Percentiles rank a stretch among this genome's conserved stretches.
Evolutionary conservation across 2,329 filamentous ascomycete genomes (phyloP).

Genomic region (Alternaria atra): DNA sequence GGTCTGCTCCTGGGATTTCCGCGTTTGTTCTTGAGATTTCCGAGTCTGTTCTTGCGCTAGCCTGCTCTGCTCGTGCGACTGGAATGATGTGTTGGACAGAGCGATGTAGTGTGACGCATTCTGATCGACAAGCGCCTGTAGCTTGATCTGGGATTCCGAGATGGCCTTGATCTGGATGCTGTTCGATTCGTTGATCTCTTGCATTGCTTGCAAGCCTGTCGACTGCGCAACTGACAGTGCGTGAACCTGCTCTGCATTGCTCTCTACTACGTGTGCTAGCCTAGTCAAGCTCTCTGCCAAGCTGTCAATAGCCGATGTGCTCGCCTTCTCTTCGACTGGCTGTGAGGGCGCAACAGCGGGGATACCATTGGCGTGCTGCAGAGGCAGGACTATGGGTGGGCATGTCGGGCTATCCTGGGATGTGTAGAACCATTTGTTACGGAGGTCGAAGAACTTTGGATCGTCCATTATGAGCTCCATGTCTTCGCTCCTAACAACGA

Average conservation of each 20-base stretch:
- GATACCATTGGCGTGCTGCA: conserved; percentile 40
- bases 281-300: conserved; percentile 37
- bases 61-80: conserved; percentile 38
- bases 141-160: conserved; percentile 40
- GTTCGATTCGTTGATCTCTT: conserved; percentile 49
- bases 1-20: conserved; percentile 36
- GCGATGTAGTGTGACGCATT: conserved; percentile 50
- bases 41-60: conserved; percentile 38
- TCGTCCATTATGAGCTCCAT: conserved; percentile 47
- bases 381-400: conserved; percentile 36
- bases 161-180: conserved; percentile 47
- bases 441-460: conserved; percentile 38
- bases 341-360: conserved; percentile 23
- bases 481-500: conserved; percentile 47
- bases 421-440: conserved; percentile 48
- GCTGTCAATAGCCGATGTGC: conserved; percentile 30
- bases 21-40: conserved; percentile 7
- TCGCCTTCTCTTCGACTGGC: conserved; percentile 13
- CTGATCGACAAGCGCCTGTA: conserved; percentile 42
- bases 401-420: conserved; percentile 34
- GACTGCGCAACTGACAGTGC: conserved; percentile 48
- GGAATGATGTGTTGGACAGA: conserved; percentile 44
- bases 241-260: conserved; percentile 44
- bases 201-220: conserved; percentile 46
- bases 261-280: conserved; percentile 40